Evolutionary conservation across 192 early-diverging fungal genomes (phyloP).

Genomic region (Umbelopsis vinacea): DNA sequence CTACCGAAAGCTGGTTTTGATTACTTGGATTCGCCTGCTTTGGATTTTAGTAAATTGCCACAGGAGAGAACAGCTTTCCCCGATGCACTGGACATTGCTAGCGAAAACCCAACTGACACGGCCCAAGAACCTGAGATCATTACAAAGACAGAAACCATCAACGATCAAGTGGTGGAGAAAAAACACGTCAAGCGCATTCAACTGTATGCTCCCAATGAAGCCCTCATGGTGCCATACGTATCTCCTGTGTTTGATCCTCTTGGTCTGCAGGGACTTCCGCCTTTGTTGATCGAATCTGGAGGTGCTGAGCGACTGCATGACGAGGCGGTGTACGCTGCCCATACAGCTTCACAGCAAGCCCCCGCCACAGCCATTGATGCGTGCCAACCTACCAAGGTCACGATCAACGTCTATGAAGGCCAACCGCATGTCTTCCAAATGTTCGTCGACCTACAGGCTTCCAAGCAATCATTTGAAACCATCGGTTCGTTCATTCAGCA

Average conservation of each 20-base stretch:
- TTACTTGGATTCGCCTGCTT: slow-evolving; percentile 37
- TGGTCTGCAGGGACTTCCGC: slow-evolving; percentile 42
- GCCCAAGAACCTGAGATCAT: not conserved
- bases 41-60: slow-evolving; percentile 32
- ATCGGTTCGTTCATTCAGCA: slow-evolving; percentile 12
- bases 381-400: slow-evolving; percentile 30
- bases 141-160: not conserved
- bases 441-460: not conserved
- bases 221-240: slow-evolving; percentile 47
- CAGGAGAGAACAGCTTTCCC: not conserved
- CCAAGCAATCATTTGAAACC: not conserved
- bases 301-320: slow-evolving; percentile 51
- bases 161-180: not conserved
- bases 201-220: slow-evolving; percentile 50
- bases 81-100: not conserved
- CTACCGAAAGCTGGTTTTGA: slow-evolving; percentile 51
- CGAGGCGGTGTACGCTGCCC: slow-evolving; percentile 50
- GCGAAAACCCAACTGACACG: not conserved
- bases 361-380: not conserved
- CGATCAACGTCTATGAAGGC: slow-evolving; percentile 51
- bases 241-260: slow-evolving; percentile 47
- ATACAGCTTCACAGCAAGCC: slow-evolving; percentile 33
- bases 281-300: slow-evolving; percentile 50
- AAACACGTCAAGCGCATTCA: slow-evolving; percentile 43
- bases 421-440: slow-evolving; percentile 58